phyloP scores from a whole-genome alignment of 2,329 filamentous ascomycete genomes.

The Daldinia sp. region DNA sequence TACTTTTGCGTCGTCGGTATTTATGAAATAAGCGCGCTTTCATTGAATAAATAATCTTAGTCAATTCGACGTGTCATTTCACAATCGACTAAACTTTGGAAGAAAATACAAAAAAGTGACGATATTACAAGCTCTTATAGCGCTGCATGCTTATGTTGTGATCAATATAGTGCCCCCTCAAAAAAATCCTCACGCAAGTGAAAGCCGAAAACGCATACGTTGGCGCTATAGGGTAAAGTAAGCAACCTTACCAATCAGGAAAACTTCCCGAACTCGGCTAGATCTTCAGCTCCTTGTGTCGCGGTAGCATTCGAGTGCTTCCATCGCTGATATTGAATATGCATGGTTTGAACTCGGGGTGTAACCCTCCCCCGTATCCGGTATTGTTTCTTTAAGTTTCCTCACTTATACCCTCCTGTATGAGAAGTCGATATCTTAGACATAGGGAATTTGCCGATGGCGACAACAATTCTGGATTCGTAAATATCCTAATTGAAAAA shows the following conservation, averaged over 20 bases:
- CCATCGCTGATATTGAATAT: constrained; percentile 18
- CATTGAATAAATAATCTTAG: not conserved
- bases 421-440: not conserved
- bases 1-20: not conserved
- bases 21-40: not conserved
- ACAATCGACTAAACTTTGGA: not conserved
- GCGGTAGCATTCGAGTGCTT: constrained; percentile 41
- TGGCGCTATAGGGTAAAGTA: not conserved
- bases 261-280: constrained; percentile 11
- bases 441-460: constrained; percentile 11
- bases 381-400: constrained; percentile 13
- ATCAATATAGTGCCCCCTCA: not conserved
- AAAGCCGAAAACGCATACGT: not conserved
- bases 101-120: not conserved
- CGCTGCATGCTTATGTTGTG: constrained; percentile 1
- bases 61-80: constrained; percentile 7
- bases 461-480: constrained; percentile 2
- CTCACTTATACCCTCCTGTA: constrained; percentile 5
- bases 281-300: constrained; percentile 27
- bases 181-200: not conserved
- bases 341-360: constrained; percentile 39
- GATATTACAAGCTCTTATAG: not conserved
- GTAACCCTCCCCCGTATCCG: constrained; percentile 37
- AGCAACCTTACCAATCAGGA: constrained; percentile 8
- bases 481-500: constrained; percentile 5